phyloP scores from a whole-genome alignment of 805 yeast genomes.

The Barnettozyma vustinii region DNA sequence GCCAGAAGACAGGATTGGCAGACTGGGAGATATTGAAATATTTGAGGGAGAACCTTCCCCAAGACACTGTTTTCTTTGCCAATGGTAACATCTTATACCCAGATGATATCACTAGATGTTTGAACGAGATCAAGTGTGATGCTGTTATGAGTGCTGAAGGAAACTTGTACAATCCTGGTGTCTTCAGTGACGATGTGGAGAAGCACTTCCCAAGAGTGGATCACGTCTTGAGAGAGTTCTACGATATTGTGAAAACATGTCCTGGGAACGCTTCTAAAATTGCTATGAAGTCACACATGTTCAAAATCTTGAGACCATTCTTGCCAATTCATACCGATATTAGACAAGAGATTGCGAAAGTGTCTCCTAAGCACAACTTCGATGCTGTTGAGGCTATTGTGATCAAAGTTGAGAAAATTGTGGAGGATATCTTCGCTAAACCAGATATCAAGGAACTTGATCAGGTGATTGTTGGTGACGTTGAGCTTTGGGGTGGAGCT shows the following conservation, averaged over 20 bases:
- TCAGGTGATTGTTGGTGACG: conserved; percentile 45
- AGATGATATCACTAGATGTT: conserved; percentile 70
- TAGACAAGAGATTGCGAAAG: conserved; percentile 62
- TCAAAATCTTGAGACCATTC: conserved; percentile 80
- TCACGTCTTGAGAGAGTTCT: conserved; percentile 74
- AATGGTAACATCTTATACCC: conserved; percentile 94
- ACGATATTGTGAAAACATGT: conserved; percentile 57
- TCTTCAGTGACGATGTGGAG: conserved; percentile 63
- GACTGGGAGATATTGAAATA: conserved; percentile 81
- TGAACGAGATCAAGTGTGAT: conserved; percentile 62
- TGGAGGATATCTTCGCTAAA: conserved; percentile 47
- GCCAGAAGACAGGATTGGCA: conserved; percentile 92
- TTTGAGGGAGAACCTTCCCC: conserved; percentile 70
- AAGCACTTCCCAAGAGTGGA: conserved; percentile 84
- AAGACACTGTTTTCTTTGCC: conserved; percentile 82
- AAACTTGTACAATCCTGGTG: conserved; percentile 87
- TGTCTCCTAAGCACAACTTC: conserved; percentile 37
- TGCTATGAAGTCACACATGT: conserved; percentile 90
- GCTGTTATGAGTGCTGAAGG: conserved; percentile 99
- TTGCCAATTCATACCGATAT: conserved; percentile 72
- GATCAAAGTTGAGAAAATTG: conserved; percentile 59
- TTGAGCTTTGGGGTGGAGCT: conserved; percentile 70
- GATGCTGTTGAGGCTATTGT: conserved; percentile 55
- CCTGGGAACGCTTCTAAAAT: conserved; percentile 59
- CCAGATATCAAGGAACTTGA: conserved; percentile 54